Evolutionary conservation across 805 yeast species (phyloP), one percentile per base, ranked within the genome.

Genomic region (Priceomyces melissophilus): DNA sequence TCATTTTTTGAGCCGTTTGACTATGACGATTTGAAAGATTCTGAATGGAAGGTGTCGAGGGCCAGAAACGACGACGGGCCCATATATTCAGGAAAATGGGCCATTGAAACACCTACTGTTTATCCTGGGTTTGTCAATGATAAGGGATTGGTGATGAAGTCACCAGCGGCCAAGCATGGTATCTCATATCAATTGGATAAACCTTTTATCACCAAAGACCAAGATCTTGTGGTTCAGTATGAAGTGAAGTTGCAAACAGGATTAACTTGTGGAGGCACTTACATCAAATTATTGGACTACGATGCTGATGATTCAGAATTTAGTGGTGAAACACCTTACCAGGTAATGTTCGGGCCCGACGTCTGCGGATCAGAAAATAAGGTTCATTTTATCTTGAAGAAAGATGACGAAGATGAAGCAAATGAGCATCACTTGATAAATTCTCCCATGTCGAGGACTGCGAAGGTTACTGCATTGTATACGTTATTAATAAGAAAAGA

Each of bases 291-390:
- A 34, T 63, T 90, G 41, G 69, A 79, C 34, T 42, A 40, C 5
- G 46, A 63, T 33, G 58, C 63, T 16, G 69, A 57, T 1, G 61
- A 57, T 41, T 58, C 62, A 30, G 76, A 77, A 44, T 84, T 88
- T 68, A 71, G 68, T 48, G 75, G 78, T 45, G 79, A 72, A 20
- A 75, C 95, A 3, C 86, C 89, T 2, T 87, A 84, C 65, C 88
- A 84, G 61, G 66, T 90, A 48, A 84, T 90, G 91, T 90, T 90
- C 67, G 97, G 97, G 14, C 97, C 97, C 33, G 97, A 90, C 63
- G 79, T 76, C 59, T 90, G 97, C 66, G 96, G 95, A 2, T 57
- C 79, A 39, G 75, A 83, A 34, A 86, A 88, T 66, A 84, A 81
- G 61, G 82, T 90, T 27, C 95, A 86, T 55, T 78, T 89, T 49